These are phyloP conservation scores for Candida sanyaensis DNA, from an alignment of 1,139 yeast genomes.

Conservation along the genomic window DNA sequence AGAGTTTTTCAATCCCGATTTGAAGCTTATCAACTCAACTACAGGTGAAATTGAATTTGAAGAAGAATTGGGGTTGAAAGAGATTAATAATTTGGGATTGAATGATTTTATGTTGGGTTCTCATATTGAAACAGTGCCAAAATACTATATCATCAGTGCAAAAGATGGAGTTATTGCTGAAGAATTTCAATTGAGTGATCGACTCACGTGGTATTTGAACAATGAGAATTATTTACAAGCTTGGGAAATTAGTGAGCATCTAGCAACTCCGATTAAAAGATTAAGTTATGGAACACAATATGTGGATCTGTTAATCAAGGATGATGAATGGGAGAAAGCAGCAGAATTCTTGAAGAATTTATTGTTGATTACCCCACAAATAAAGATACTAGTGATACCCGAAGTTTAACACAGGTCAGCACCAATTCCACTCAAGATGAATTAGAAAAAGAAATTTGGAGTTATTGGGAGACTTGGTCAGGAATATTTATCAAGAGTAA, in stretches of 20 bases:
- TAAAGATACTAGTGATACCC: constrained; percentile 22
- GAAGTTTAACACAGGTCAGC: constrained; percentile 27
- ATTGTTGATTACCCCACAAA: constrained; percentile 14
- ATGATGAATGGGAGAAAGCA: constrained; percentile 59
- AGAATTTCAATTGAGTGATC: constrained; percentile 67
- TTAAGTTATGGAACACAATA: constrained; percentile 64
- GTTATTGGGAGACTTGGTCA: constrained; percentile 73
- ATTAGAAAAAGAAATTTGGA: constrained; percentile 31
- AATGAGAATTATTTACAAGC: constrained; percentile 62
- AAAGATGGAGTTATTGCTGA: constrained; percentile 79
- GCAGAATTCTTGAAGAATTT: constrained; percentile 49
- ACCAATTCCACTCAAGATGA: constrained; percentile 26
- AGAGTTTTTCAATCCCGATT: constrained; percentile 56
- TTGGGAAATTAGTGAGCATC: constrained; percentile 69
- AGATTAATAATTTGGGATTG: constrained; percentile 62
- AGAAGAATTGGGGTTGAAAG: constrained; percentile 73
- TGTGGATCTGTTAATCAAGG: constrained; percentile 54
- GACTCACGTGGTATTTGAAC: constrained; percentile 70
- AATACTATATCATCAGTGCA: constrained; percentile 74
- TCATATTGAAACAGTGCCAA: constrained; percentile 38
- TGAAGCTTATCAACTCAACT: constrained; percentile 63
- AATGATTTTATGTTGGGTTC: constrained; percentile 76
- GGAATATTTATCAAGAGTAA: constrained; percentile 52
- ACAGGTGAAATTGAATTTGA: constrained; percentile 79
- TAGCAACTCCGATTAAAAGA: constrained; percentile 53